Evolutionary conservation across 1,284 basidiomycete genomes (phyloP).

Genomic region (Cystobasidium slooffiae): DNA sequence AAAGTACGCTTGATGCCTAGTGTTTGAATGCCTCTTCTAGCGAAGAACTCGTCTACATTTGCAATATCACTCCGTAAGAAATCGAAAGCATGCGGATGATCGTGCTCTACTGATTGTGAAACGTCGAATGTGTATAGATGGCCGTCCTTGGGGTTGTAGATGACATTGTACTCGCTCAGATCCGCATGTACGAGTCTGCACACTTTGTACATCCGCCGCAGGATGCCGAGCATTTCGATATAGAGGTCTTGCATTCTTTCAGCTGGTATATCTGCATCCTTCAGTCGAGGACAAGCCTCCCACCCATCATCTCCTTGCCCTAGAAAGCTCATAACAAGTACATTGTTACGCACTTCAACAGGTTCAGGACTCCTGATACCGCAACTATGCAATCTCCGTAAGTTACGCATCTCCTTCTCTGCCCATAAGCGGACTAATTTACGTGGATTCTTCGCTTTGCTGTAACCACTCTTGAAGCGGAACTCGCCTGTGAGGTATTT

Average conservation of each 20-base stretch:
- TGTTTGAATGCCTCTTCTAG: slow-evolving; percentile 71
- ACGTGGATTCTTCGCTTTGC: slow-evolving; percentile 80
- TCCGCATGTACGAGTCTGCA: slow-evolving; percentile 98
- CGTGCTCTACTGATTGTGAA: slow-evolving; percentile 97
- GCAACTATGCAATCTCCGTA: slow-evolving; percentile 79
- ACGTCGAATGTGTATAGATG: slow-evolving; percentile 97
- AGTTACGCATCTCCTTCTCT: slow-evolving; percentile 97
- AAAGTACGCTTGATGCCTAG: slow-evolving; percentile 83
- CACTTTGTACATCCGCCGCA: slow-evolving; percentile 82
- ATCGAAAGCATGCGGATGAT: slow-evolving; percentile 94
- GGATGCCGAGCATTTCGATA: slow-evolving; percentile 74
- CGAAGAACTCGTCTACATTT: slow-evolving; percentile 93
- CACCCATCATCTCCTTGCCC: slow-evolving; percentile 78
- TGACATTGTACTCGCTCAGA: slow-evolving; percentile 96
- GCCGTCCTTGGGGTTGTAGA: slow-evolving; percentile 65
- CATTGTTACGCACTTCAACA: slow-evolving; percentile 92
- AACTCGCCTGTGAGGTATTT: slow-evolving; percentile 86
- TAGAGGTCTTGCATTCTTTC: slow-evolving; percentile 69
- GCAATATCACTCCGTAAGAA: slow-evolving; percentile 90
- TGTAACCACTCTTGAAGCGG: slow-evolving; percentile 91
- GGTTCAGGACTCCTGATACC: slow-evolving; percentile 86
- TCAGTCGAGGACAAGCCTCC: slow-evolving; percentile 82
- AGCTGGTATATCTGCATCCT: slow-evolving; percentile 75
- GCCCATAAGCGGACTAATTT: slow-evolving; percentile 99
- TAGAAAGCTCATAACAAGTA: slow-evolving; percentile 93